Evolutionary conservation across 495 filamentous ascomycete genomes (phyloP), one percentile per base, ranked within the genome.

Genomic region (Sphaerosporella brunnea): DNA sequence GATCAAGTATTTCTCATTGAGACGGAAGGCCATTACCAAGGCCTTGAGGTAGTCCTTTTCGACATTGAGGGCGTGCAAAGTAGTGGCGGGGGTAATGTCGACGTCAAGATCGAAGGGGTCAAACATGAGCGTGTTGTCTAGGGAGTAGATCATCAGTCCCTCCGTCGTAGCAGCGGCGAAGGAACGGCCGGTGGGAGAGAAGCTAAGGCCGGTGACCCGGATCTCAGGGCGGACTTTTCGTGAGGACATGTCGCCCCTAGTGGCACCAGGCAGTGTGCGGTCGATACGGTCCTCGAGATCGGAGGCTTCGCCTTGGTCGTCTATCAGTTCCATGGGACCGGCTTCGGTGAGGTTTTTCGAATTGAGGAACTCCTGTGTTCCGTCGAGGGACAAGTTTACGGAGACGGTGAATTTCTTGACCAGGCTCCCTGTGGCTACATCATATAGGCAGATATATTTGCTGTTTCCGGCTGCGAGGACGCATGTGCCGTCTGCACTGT

Each of bases 391-490:
- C 2, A 93, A 71, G 62, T 97, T 97, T 61, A 92, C 74, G 35
- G 83, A 90, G 48, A 95, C 84, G 0, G 87, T 93, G 58, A 78
- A 96, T 53, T 93, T 93, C 55, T 88, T 93, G 46, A 94, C 66
- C n/a, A 97, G 68, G 2, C 83, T 82, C 56, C 86, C 84, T 2
- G 86, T 88, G 36, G 72, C 72, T 19, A 90, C 82, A 41, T 90
- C 85, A 63, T 97, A 97, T 45, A 97, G 67, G 59, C 92, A 96
- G 23, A 97, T 93, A 59, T 84, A 94, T 66, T 95, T 97, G 74
- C 84, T 93, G 64, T 86, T 94, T 4, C 90, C 90, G 40, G 72
- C 86, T 0, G 86, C 88, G 34, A 97, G 68, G 19, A 96, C 69
- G 61, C 87, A 95, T 46, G 74, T 79, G 34, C 90, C 92, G 56